Evolutionary conservation across 495 filamentous ascomycete species (phyloP).

Genomic region (Lichenothelia convexa): DNA sequence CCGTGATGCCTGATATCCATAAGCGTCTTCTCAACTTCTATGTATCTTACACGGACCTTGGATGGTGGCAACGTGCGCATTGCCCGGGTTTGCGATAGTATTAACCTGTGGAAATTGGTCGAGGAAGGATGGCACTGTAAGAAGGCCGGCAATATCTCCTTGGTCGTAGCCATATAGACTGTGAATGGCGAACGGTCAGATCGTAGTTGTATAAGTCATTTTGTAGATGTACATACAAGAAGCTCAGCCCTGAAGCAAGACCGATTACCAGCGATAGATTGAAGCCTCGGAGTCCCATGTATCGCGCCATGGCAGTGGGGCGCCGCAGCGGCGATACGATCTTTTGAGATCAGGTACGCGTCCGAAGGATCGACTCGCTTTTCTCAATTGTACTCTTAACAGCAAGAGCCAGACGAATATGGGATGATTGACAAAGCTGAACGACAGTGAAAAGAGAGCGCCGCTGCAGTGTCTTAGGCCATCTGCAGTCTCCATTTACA

Average conservation of each 20-base stretch:
- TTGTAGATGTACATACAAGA: constrained; percentile 6
- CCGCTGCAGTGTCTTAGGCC: no score
- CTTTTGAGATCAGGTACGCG: no score
- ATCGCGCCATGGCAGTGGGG: constrained; percentile 1
- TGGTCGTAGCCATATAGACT: constrained; percentile 16
- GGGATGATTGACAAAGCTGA: no score
- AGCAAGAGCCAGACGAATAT: no score
- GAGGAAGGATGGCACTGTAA: constrained; percentile 8
- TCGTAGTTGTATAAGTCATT: neutral
- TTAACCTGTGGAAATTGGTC: constrained; percentile 10
- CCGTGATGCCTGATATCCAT: no score
- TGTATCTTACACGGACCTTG: no score
- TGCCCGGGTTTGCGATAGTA: constrained; percentile 8
- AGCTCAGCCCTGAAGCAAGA: constrained; percentile 6
- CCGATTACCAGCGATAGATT: constrained; percentile 8
- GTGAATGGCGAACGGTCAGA: neutral
- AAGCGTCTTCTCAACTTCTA: no score
- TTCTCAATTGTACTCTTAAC: no score
- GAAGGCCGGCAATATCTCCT: constrained; percentile 11
- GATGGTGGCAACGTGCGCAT: constrained; percentile 4
- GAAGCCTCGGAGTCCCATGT: constrained; percentile 7
- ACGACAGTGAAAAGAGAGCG: no score
- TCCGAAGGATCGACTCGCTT: no score
- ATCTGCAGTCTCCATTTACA: no score
- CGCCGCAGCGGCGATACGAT: no score